Conservation (phyloP, 257 asterid genomes). For the Thymus mandschuricus region DNA sequence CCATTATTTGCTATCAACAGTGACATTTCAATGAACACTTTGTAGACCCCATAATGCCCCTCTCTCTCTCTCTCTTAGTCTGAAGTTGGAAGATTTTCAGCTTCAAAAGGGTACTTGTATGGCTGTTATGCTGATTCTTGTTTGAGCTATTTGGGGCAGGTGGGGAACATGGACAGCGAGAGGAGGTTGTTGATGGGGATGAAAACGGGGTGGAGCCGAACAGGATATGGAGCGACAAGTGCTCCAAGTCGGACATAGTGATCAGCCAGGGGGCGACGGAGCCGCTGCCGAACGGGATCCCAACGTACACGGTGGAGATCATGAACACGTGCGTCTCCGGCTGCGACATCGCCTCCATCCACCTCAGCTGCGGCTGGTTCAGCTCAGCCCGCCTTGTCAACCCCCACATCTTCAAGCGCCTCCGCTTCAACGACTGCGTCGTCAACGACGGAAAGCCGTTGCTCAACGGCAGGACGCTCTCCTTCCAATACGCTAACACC, state of each 20-base stretch:
- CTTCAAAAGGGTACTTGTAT: not conserved
- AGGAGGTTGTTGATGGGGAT: not conserved
- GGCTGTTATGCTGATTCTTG: not conserved
- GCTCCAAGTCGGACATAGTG: conserved; percentile 74
- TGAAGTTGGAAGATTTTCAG: conserved; percentile 22
- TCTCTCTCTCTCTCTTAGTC: not conserved
- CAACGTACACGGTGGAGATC: conserved; percentile 87
- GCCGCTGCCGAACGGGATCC: conserved; percentile 87
- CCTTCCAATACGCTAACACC: conserved; percentile 85
- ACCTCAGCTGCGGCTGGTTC: conserved; percentile 89
- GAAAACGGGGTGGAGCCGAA: conserved; percentile 53
- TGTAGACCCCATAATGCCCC: not conserved
- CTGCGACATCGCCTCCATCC: conserved; percentile 66
- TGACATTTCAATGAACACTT: conserved; percentile 29
- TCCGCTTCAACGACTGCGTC: conserved; percentile 67
- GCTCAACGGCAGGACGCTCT: conserved; percentile 57
- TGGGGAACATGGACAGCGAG: conserved; percentile 3
- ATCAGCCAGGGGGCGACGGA: conserved; percentile 73
- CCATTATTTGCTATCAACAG: conserved; percentile 23
- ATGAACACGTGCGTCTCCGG: conserved; percentile 69
- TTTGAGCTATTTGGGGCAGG: conserved; percentile 18
- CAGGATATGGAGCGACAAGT: conserved; percentile 81
- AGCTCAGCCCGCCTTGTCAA: conserved; percentile 84
- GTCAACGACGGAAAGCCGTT: conserved; percentile 81
- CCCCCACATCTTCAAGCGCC: conserved; percentile 76